Base-by-base conservation (phyloP, 805 yeast species). In the Millerozyma acaciae region DNA sequence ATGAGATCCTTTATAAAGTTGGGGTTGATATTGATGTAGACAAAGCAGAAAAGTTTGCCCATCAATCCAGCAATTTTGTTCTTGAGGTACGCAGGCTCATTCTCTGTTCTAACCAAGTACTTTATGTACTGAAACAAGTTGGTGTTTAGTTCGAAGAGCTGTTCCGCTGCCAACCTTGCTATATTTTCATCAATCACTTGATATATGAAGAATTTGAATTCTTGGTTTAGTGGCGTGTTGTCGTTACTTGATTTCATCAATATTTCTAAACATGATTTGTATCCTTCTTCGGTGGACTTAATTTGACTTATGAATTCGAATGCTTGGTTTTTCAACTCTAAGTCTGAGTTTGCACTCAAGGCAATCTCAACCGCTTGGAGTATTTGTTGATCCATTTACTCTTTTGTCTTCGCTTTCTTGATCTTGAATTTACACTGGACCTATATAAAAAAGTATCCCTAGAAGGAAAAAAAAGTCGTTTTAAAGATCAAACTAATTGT, bases 291-390 rank as follows among this genome's bases (percentile, higher is more conserved):
- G 4, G 80, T 68, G 21, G 69, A 46, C 45, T 77, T 77, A 46
- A 77, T 57, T 39, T 72, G 73, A 39, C 67, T 66, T 42, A 76
- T 70, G 51, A 73, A 76, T 16, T 67, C 68, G 34, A 70, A 57
- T 10, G 81, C 77, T 45, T 70, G 68, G 41, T 72, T 76, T 50
- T 79, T 80, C 31, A 86, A 62, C 25, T 52, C 65, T 10, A 70
- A 62, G 53, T 83, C 86, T 7, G 80, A 73, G 16, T 79, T 67
- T 19, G 84, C 81, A 55, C 78, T 77, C 34, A 84, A 73, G 6
- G 95, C 96, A 42, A 87, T 77, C 42, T 76, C 80, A 30, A 89
- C 93, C 26, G 95, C 96, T 62, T 86, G 93, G 56, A 76, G 86
- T 49, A 89, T 81, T 66, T 88, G 94, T 43, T 66, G 63, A 39